These are phyloP conservation scores for Geosmithia flava DNA, from an alignment of 2,329 filamentous ascomycete genomes.

Conservation along the genomic window DNA sequence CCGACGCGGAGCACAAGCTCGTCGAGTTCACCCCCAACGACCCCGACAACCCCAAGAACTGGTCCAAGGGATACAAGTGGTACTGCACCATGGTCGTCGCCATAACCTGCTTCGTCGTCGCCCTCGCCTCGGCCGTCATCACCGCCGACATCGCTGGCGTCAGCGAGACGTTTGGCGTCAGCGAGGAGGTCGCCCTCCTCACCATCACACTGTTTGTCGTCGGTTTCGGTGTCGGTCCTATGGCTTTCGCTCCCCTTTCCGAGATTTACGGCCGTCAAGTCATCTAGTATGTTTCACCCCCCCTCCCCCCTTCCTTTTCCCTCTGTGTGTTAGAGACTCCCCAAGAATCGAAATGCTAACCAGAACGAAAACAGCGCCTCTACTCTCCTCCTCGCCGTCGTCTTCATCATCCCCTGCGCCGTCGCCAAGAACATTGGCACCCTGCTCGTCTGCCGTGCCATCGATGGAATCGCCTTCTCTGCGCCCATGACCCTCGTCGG, in stretches of 20 bases:
- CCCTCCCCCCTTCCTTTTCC: not conserved
- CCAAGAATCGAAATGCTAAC: no score
- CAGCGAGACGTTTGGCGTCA: slow-evolving; percentile 50
- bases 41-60: slow-evolving; percentile 75
- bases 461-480: slow-evolving; percentile 75
- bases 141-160: slow-evolving; percentile 63
- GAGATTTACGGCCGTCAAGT: slow-evolving; percentile 62
- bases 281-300: slow-evolving; percentile 42
- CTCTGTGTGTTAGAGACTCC: no score
- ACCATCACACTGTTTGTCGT: slow-evolving; percentile 68
- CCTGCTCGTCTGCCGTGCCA: slow-evolving; percentile 61
- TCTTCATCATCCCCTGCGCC: slow-evolving; percentile 74
- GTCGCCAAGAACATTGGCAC: slow-evolving; percentile 66
- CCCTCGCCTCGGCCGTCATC: slow-evolving; percentile 61
- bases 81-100: slow-evolving; percentile 79
- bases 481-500: slow-evolving; percentile 81
- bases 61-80: slow-evolving; percentile 69
- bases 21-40: slow-evolving; percentile 58
- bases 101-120: slow-evolving; percentile 61
- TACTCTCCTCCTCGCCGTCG: slow-evolving; percentile 56
- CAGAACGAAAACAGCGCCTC: no score
- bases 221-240: slow-evolving; percentile 70
- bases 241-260: slow-evolving; percentile 67
- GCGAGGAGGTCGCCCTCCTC: slow-evolving; percentile 59
- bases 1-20: slow-evolving; percentile 18